These are phyloP conservation scores for Myxozyma vanderwaltii DNA, from an alignment of 805 yeast species.

Conservation along the genomic window DNA sequence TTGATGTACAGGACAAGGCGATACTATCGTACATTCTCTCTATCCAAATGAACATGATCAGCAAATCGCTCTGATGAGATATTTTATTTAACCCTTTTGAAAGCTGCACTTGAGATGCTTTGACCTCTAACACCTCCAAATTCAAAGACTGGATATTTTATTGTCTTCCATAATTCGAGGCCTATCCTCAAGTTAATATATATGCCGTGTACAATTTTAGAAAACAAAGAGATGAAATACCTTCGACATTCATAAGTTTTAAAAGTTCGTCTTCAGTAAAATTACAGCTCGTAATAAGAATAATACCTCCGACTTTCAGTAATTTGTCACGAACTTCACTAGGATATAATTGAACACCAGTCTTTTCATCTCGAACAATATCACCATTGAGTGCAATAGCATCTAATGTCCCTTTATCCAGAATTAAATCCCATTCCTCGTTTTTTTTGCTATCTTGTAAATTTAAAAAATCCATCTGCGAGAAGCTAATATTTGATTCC, in stretches of 20 bases:
- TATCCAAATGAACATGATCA: neutral
- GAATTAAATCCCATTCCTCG: slow-evolving; percentile 65
- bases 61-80: neutral
- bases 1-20: too few species aligned
- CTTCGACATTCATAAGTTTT: slow-evolving; percentile 52
- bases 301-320: slow-evolving; percentile 57
- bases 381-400: slow-evolving; percentile 85
- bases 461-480: slow-evolving; percentile 68
- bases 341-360: slow-evolving; percentile 56
- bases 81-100: slow-evolving; percentile 39
- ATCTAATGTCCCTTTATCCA: slow-evolving; percentile 95
- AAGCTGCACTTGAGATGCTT: slow-evolving; percentile 85
- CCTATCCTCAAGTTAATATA: slow-evolving; percentile 35
- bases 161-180: slow-evolving; percentile 62
- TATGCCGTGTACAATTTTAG: slow-evolving; percentile 21
- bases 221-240: slow-evolving; percentile 6
- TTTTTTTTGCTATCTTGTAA: slow-evolving; percentile 43
- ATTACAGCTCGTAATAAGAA: slow-evolving; percentile 88
- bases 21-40: neutral
- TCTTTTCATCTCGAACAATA: slow-evolving; percentile 48
- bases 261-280: slow-evolving; percentile 81
- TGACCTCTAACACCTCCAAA: slow-evolving; percentile 91
- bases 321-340: slow-evolving; percentile 54
- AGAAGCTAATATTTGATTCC: slow-evolving; percentile 50
- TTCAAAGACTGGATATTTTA: slow-evolving; percentile 77